Base-by-base conservation (phyloP, 306 rosid species). In the Fragaria nilgerrensis region DNA sequence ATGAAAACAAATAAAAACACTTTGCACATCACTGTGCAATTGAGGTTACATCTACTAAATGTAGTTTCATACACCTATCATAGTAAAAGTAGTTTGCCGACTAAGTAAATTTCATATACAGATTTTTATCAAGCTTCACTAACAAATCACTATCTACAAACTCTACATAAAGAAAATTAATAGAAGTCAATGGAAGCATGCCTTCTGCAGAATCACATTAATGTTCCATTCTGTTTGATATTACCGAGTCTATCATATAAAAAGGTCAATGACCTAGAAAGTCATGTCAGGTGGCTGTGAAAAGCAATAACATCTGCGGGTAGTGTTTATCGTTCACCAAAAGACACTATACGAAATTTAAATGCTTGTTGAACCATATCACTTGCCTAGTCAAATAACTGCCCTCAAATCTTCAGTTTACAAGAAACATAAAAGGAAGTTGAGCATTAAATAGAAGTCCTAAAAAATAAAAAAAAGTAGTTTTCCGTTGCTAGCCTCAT, bases 361-460 rank as follows among this genome's bases (percentile, higher is more conserved):
- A 27, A 16, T 34, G 69, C 70, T 73, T 53, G 66, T 53, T 53
- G 65, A 72, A 7, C 69, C 65, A 73, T 20, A 27, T 17, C 66
- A 36, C 12, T n/a, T 0, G 37, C 47, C 20, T 73, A 53, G 3
- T 7, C 22, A 13, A 73, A 73, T 9, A 36, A 17, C n/a, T 4
- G 7, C 34, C 36, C 25, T 12, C 62, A 71, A 48, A 5, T 27
- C 49, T 71, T 50, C 20, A 39, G 10, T 41, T 52, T 20, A 0
- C 58, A 52, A 52, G 45, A 72, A 72, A 72, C 45, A 50, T 55
- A 34, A 53, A 72, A 52, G 64, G 34, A 53, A 36, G 49, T 27
- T 25, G 19, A 32, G 22, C n/a, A 49, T 72, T 53, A 72, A 37
- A n/a, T 20, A 71, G 64, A 72, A 37, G 34, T 66, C 65, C 12